Evolutionary conservation across 345 rosid genomes (phyloP), one percentile per base, ranked within the genome.

Genomic region (Populus tremula): DNA sequence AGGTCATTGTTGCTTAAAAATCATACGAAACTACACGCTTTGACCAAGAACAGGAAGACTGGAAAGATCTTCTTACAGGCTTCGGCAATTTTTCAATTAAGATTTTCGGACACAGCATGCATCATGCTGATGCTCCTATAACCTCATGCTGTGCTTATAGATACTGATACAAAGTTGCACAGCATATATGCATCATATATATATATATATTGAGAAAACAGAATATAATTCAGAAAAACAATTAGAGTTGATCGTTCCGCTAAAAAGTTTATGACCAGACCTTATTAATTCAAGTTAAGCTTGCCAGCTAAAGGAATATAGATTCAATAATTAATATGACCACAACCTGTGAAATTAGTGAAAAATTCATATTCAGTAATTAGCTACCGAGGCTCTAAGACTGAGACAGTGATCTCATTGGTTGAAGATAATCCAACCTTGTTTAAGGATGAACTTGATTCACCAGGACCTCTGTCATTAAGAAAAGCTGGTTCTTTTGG

Each of bases 401-500:
- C 11, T 12, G 76, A n/a, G 71, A 11, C 6, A n/a, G 49, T 68
- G 1, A 68, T 8, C 2, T 39, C 53, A 39, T 39, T 36, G 71
- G 16, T 36, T 8, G 71, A 72, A 31, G 11, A 56, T 17, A 65
- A 54, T 72, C 8, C 36, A 6, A 9, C 2, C 14, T 31, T 50
- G 76, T 35, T 12, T 1, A 8, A n/a, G 2, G 65, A 11, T 25
- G 13, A 72, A 9, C 2, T 5, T 36, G 25, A 3, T 5, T 72
- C 43, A 10, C 11, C 2, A 1, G 35, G 18, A 35, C 47, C 35
- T 33, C 64, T n/a, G 17, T n/a, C 65, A n/a, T 54, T 53, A 23
- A 72, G 20, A 50, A 56, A 73, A 10, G 50, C 67, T 10, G 67
- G 67, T 6, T 73, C 35, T 18, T 54, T 56, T 11, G 76, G 76